phyloP scores from a whole-genome alignment of 208 protist genomes.

The Spongospora subterranea region DNA sequence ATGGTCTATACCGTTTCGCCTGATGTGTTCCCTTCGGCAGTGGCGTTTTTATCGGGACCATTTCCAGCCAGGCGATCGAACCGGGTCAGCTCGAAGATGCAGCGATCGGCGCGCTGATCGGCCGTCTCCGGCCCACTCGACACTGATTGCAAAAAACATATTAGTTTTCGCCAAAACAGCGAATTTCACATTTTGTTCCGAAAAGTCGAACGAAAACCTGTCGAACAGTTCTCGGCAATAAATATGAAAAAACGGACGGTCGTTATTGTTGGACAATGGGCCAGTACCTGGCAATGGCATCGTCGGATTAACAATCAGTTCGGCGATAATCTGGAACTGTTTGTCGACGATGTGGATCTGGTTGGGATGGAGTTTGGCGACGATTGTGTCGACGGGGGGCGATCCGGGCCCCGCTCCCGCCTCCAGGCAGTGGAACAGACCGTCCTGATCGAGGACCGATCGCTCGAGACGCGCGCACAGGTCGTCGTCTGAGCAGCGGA shows the following conservation, averaged over 20 bases:
- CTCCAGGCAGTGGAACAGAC: background rate
- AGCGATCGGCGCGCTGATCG: background rate
- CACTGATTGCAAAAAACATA: conserved; percentile 15
- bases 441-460: conserved; percentile 1
- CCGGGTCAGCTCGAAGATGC: conserved; percentile 6
- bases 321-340: background rate
- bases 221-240: no score
- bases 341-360: conserved; percentile 27
- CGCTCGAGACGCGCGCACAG: background rate
- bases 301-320: background rate
- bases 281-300: conserved; percentile 10
- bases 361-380: conserved; percentile 12
- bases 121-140: background rate
- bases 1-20: no score
- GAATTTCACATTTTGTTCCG: no score
- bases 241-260: no score
- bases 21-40: no score
- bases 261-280: background rate
- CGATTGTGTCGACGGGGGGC: background rate
- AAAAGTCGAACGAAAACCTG: no score
- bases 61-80: background rate
- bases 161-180: background rate
- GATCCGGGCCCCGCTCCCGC: background rate
- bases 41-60: background rate
- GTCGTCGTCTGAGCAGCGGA: background rate